These are phyloP conservation scores for Microbotryum saponariae DNA, from an alignment of 1,284 basidiomycete genomes.

Conservation along the genomic window DNA sequence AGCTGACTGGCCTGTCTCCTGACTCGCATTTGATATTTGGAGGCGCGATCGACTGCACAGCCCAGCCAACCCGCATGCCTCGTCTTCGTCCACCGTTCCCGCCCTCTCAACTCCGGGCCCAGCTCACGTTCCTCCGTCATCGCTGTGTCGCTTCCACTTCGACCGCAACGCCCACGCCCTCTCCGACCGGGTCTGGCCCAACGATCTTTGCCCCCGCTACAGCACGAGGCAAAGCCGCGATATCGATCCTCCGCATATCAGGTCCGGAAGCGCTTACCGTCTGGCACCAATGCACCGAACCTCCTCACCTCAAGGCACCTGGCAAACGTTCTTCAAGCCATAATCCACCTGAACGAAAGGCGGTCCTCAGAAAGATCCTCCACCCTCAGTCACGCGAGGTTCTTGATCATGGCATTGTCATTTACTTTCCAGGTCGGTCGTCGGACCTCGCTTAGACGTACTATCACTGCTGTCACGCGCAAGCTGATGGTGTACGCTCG, in stretches of 20 bases:
- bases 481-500: neutral
- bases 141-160: too few relatives aligned
- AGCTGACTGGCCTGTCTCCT: too few relatives aligned
- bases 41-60: too few relatives aligned
- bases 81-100: too few relatives aligned
- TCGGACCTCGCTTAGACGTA: neutral
- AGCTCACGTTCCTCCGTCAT: too few relatives aligned
- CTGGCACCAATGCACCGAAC: slow-evolving; percentile 52
- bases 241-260: slow-evolving; percentile 71
- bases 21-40: too few relatives aligned
- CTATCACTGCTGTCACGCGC: neutral
- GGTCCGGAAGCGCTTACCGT: slow-evolving; percentile 60
- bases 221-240: slow-evolving; percentile 68
- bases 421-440: slow-evolving; percentile 65
- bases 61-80: too few relatives aligned
- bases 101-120: too few relatives aligned
- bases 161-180: too few relatives aligned
- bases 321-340: slow-evolving; percentile 2
- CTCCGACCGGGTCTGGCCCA: neutral
- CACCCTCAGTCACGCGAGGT: slow-evolving; percentile 56
- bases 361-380: slow-evolving; percentile 61
- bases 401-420: slow-evolving; percentile 69
- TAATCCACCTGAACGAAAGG: slow-evolving; percentile 50
- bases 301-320: slow-evolving; percentile 14
- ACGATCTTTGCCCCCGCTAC: slow-evolving; percentile 84